Evolutionary conservation across 2,329 filamentous ascomycete species (phyloP), one percentile per base, ranked within the genome.

Genomic region (Xylariales sp.): DNA sequence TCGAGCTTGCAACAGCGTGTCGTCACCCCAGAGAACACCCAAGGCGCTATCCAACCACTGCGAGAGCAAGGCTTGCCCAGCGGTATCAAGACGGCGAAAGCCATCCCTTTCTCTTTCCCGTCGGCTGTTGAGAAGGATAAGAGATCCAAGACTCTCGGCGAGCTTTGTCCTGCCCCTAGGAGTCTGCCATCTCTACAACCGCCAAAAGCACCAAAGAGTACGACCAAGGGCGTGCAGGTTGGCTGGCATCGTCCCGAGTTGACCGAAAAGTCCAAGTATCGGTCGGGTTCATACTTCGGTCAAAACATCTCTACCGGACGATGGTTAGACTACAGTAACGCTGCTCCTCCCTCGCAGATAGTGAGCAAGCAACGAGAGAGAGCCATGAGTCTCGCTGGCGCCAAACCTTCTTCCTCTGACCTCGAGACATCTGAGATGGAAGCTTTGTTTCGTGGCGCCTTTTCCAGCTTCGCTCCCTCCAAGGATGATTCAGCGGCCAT

Each of bases 401-500:
- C 67, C 57, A 77, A 80, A 61, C 75, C 74, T 4, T 74, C 74
- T 2, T 61, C 68, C 4, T 64, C 65, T 1, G 78, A 82, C 48
- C 56, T 77, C 1, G 73, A 85, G 54, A 69, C 78, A 51, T 76
- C 78, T 3, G 84, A 84, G 57, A 78, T 88, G 63, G 86, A 90
- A 51, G 74, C 82, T 0, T 66, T 90, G 8, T 91, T 90, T 56
- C 76, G 84, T 21, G 80, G 83, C 41, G 86, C 82, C 1, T 91
- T 89, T 59, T 88, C 84, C 1, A 86, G 83, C 54, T 91, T 90
- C 59, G 86, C 86, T 5, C 86, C 86, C 0, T 80, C 76, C 38
- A 82, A 78, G 51, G 86, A 91, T 59, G 82, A 90, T 55, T 75
- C 84, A 3, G 78, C 74, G 10, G 83, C 86, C 5, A 70, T 89